phyloP scores from a whole-genome alignment of 192 early-diverging fungal species.

The Backusella tarrabulga region DNA sequence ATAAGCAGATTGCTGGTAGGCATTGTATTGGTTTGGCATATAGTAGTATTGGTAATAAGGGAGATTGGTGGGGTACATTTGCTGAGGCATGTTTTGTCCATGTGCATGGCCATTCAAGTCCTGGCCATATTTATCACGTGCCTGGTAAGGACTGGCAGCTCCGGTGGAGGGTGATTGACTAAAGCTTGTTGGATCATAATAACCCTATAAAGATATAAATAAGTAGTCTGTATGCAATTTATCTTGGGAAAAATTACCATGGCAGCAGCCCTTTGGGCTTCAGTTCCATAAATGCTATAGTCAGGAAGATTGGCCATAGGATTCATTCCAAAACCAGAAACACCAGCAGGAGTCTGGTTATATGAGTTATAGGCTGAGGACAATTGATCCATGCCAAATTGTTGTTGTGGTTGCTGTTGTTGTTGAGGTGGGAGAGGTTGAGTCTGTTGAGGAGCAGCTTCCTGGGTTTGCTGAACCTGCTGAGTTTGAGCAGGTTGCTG shows the following conservation, averaged over 20 bases:
- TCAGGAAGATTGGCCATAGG: slow-evolving; percentile 53
- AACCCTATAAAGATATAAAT: slow-evolving; percentile 17
- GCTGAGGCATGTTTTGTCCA: slow-evolving; percentile 40
- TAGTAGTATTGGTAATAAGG: slow-evolving; percentile 87
- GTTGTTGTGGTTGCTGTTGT: slow-evolving; percentile 42
- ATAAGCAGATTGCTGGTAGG: slow-evolving; percentile 80
- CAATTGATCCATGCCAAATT: slow-evolving; percentile 47
- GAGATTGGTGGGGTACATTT: slow-evolving; percentile 55
- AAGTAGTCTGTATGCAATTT: neutral
- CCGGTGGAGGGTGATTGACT: slow-evolving; percentile 57
- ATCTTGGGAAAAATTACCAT: slow-evolving; percentile 17
- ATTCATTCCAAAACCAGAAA: slow-evolving; percentile 54
- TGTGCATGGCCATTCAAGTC: slow-evolving; percentile 38
- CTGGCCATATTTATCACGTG: slow-evolving; percentile 53
- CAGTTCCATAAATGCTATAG: slow-evolving; percentile 61
- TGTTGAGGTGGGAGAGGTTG: slow-evolving; percentile 27
- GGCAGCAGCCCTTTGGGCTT: slow-evolving; percentile 57
- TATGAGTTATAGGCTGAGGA: slow-evolving; percentile 53
- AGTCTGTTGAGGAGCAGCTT: neutral
- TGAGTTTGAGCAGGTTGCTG: neutral
- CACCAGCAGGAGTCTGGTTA: slow-evolving; percentile 42
- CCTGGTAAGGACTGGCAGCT: slow-evolving; percentile 48
- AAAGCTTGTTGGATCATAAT: slow-evolving; percentile 53
- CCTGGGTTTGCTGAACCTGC: slow-evolving; percentile 1
- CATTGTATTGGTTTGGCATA: slow-evolving; percentile 77